These are phyloP conservation scores for Coriolopsis trogii DNA, from an alignment of 1,284 basidiomycete genomes.

Conservation along the genomic window DNA sequence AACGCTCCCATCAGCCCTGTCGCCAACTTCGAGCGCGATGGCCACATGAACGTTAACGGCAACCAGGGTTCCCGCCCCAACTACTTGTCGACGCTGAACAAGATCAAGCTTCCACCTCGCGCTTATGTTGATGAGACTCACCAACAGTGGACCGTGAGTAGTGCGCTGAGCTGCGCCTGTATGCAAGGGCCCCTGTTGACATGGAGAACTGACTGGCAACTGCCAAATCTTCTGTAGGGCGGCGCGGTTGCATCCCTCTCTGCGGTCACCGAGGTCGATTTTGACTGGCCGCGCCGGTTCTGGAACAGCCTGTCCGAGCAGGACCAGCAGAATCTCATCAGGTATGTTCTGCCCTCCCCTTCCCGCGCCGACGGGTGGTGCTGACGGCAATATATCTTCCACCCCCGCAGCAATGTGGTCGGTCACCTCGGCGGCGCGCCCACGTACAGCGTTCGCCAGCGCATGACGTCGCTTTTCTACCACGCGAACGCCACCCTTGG, in stretches of 20 bases:
- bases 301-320: slow-evolving; percentile 41
- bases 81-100: slow-evolving; percentile 32
- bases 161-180: background rate
- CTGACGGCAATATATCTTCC: background rate
- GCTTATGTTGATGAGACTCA: slow-evolving; percentile 39
- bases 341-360: slow-evolving; percentile 17
- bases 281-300: slow-evolving; percentile 46
- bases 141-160: slow-evolving; percentile 37
- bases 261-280: slow-evolving; percentile 42
- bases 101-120: slow-evolving; percentile 37
- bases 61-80: slow-evolving; percentile 36
- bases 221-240: slow-evolving; percentile 21
- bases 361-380: background rate
- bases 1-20: slow-evolving; percentile 32
- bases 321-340: slow-evolving; percentile 41
- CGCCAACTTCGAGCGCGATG: slow-evolving; percentile 45
- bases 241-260: slow-evolving; percentile 36
- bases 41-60: slow-evolving; percentile 32
- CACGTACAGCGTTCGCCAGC: slow-evolving; percentile 34
- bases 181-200: background rate
- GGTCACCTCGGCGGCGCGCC: slow-evolving; percentile 40
- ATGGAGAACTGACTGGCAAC: background rate
- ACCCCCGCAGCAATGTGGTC: slow-evolving; percentile 36
- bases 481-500: slow-evolving; percentile 40
- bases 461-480: slow-evolving; percentile 38